Evolutionary conservation across 257 asterid species (phyloP).

Genomic region (Solanum corneliomulleri): DNA sequence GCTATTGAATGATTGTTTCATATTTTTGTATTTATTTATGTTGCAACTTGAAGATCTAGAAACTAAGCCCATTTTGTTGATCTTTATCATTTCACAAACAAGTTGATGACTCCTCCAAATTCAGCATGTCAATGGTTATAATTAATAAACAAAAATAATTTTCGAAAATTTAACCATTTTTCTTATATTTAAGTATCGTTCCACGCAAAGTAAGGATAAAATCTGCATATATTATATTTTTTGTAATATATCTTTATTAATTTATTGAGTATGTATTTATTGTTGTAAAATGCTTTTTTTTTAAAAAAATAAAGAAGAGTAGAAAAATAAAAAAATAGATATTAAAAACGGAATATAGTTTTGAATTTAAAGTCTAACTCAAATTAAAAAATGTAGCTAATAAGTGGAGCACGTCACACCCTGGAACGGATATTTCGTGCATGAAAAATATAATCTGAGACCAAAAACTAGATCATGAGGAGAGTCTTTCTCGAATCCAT

Average conservation of each 20-base stretch:
- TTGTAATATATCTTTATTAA: background rate
- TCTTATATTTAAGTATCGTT: background rate
- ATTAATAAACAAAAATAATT: background rate
- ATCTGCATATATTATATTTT: background rate
- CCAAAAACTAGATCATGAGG: no score
- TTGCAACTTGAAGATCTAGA: background rate
- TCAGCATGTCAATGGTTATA: background rate
- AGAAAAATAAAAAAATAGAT: background rate
- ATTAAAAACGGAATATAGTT: background rate
- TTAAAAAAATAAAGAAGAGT: no score
- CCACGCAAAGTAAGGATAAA: background rate
- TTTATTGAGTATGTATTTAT: background rate
- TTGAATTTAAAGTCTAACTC: background rate
- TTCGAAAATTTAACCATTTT: background rate
- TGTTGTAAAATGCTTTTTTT: background rate
- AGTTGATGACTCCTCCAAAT: background rate
- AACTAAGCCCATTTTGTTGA: background rate
- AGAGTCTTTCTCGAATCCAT: background rate
- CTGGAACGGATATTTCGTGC: background rate
- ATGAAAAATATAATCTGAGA: background rate
- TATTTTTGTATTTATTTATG: background rate
- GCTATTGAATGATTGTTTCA: background rate
- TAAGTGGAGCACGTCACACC: background rate
- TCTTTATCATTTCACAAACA: background rate
- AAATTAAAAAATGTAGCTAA: background rate